phyloP scores from a whole-genome alignment of 768 basidiomycete species.

The Gloeopeniophorella convolvens region DNA sequence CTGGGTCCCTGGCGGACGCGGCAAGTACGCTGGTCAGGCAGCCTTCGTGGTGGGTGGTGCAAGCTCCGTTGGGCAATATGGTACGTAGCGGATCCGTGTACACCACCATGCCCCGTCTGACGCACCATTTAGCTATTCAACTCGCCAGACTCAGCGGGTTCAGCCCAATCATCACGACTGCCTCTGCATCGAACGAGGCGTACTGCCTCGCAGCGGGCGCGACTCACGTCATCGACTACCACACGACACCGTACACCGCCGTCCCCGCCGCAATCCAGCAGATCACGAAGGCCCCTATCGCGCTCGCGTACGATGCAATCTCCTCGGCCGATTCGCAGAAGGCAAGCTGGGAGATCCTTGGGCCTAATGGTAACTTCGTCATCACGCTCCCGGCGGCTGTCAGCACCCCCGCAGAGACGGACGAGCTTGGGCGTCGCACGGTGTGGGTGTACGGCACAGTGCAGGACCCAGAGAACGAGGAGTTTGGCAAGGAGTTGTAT shows the following conservation, averaged over 20 bases:
- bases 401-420: background rate
- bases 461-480: background rate
- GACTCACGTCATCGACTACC: constrained; percentile 21
- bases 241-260: background rate
- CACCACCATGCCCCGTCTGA: background rate
- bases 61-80: constrained; percentile 44
- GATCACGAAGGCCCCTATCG: constrained; percentile 14
- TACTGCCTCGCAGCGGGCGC: constrained; percentile 15
- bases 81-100: constrained; percentile 25
- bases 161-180: constrained; percentile 19
- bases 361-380: constrained; percentile 13
- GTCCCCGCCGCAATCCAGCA: constrained; percentile 12
- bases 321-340: constrained; percentile 12
- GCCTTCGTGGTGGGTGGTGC: constrained; percentile 44
- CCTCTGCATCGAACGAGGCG: constrained; percentile 10
- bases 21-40: constrained; percentile 38
- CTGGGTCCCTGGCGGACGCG: constrained; percentile 31
- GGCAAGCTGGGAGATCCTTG: constrained; percentile 16
- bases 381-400: constrained; percentile 3
- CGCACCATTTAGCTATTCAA: constrained; percentile 9
- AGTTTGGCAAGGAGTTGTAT: constrained; percentile 8
- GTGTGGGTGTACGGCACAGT: background rate
- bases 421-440: background rate
- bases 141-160: constrained; percentile 19
- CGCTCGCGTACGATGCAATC: constrained; percentile 18